Evolutionary conservation across 1,139 yeast genomes (phyloP).

Genomic region (Kazachstania sp.): DNA sequence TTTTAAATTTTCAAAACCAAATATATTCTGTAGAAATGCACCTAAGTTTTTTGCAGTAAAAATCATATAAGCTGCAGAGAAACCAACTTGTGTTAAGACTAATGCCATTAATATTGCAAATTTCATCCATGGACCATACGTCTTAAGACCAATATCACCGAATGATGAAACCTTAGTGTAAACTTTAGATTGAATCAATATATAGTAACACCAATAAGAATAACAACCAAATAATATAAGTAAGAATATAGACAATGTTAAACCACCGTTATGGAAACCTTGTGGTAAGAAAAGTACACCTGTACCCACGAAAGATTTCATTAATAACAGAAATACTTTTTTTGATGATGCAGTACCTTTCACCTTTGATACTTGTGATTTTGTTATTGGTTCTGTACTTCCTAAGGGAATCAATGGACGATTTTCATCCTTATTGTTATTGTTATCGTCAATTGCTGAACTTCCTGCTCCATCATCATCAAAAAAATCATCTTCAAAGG

Average conservation of each 20-base stretch:
- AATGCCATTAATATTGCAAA: slow-evolving; percentile 52
- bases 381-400: slow-evolving; percentile 13
- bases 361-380: slow-evolving; percentile 6
- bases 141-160: slow-evolving; percentile 61
- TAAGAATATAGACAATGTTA: slow-evolving; percentile 46
- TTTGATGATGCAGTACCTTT: slow-evolving; percentile 57
- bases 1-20: slow-evolving; percentile 32
- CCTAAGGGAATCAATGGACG: slow-evolving; percentile 8
- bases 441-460: slow-evolving; percentile 11
- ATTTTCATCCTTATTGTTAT: slow-evolving; percentile 4
- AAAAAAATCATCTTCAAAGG: slow-evolving; percentile 61
- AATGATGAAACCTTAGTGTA: slow-evolving; percentile 56
- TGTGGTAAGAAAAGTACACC: slow-evolving; percentile 70
- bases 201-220: slow-evolving; percentile 63
- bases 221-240: slow-evolving; percentile 52
- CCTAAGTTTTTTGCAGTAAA: slow-evolving; percentile 62
- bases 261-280: slow-evolving; percentile 69
- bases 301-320: slow-evolving; percentile 70
- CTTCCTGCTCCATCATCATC: background rate
- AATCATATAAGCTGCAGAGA: slow-evolving; percentile 67
- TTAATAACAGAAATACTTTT: slow-evolving; percentile 57
- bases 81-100: slow-evolving; percentile 63
- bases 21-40: slow-evolving; percentile 47
- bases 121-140: slow-evolving; percentile 57
- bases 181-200: slow-evolving; percentile 49